A percentile compares a stretch with the other conserved stretches of the same genome.
Evolutionary conservation across 2,329 filamentous ascomycete genomes (phyloP).

Genomic region (Ceratocystis colombiana): DNA sequence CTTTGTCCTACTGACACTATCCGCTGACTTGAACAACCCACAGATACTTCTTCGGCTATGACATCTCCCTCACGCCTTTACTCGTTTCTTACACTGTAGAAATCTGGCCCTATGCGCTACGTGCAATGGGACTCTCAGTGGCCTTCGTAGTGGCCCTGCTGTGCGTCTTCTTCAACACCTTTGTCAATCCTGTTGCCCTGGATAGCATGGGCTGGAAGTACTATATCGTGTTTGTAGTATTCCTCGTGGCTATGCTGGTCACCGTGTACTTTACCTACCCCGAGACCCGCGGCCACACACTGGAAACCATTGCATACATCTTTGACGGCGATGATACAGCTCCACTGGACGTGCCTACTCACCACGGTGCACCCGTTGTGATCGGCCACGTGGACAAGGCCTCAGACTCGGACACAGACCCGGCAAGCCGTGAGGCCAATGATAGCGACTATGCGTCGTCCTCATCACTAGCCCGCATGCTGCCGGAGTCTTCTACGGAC

Average conservation of each 20-base stretch:
- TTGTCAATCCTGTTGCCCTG: constrained; percentile 39
- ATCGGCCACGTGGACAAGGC: not conserved
- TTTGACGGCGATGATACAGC: constrained; percentile 21
- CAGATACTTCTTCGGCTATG: constrained; percentile 24
- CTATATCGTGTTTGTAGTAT: constrained; percentile 38
- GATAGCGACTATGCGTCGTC: constrained; percentile 5
- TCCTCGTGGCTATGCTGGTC: constrained; percentile 36
- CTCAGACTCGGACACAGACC: constrained; percentile 1
- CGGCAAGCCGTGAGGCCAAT: not conserved
- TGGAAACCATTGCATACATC: constrained; percentile 27
- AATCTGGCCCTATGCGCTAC: constrained; percentile 48
- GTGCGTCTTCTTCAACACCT: constrained; percentile 37
- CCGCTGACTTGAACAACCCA: not conserved
- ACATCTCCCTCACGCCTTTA: constrained; percentile 34
- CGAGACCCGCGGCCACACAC: constrained; percentile 54
- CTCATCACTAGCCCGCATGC: not conserved
- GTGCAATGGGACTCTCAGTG: constrained; percentile 49
- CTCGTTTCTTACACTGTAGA: constrained; percentile 45
- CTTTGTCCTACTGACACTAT: not conserved
- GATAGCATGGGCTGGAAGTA: constrained; percentile 36
- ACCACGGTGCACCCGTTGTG: not conserved
- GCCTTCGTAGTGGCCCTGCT: constrained; percentile 45
- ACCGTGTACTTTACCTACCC: constrained; percentile 74
- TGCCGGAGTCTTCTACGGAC: not conserved
- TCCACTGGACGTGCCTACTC: not conserved